Evolutionary conservation across 2,329 filamentous ascomycete species (phyloP).

Genomic region (Penicillium sp.): DNA sequence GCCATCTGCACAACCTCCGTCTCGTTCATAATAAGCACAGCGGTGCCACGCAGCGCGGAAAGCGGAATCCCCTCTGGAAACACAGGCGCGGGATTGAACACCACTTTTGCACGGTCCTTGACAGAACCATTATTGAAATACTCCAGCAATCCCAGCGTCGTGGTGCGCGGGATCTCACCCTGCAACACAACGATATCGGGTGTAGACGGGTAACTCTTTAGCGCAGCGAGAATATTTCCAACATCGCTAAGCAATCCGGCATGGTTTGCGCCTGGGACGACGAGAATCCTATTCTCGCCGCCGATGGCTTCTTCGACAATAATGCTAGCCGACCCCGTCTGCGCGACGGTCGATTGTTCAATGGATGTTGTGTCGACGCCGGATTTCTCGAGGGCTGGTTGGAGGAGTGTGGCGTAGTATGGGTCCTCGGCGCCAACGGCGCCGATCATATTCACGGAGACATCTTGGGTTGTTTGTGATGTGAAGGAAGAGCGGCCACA

Average conservation of each 20-base stretch:
- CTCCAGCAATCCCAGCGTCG: constrained; percentile 18
- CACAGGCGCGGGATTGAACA: constrained; percentile 82
- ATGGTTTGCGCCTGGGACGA: constrained; percentile 65
- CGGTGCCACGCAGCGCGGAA: constrained; percentile 11
- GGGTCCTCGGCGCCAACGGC: constrained; percentile 61
- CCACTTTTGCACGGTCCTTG: constrained; percentile 45
- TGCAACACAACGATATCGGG: constrained; percentile 21
- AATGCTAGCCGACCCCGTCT: constrained; percentile 59
- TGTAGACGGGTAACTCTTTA: not conserved
- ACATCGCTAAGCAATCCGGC: constrained; percentile 34
- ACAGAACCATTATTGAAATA: constrained; percentile 17
- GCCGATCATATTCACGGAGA: constrained; percentile 64
- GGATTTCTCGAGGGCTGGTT: constrained; percentile 54
- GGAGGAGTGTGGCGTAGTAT: constrained; percentile 59
- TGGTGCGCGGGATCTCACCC: constrained; percentile 23
- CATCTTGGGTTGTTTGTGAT: constrained; percentile 39
- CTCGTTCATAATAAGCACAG: constrained; percentile 27
- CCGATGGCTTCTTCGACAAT: constrained; percentile 65
- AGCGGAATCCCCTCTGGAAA: constrained; percentile 65
- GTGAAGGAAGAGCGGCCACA: constrained; percentile 24
- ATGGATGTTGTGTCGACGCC: constrained; percentile 60
- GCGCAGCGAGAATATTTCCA: constrained; percentile 28
- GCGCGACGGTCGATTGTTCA: constrained; percentile 46
- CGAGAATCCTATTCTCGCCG: constrained; percentile 67
- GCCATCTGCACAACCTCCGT: constrained; percentile 29